These are phyloP conservation scores for Cadophora sp. DNA, from an alignment of 2,329 filamentous ascomycete genomes.

Conservation along the genomic window DNA sequence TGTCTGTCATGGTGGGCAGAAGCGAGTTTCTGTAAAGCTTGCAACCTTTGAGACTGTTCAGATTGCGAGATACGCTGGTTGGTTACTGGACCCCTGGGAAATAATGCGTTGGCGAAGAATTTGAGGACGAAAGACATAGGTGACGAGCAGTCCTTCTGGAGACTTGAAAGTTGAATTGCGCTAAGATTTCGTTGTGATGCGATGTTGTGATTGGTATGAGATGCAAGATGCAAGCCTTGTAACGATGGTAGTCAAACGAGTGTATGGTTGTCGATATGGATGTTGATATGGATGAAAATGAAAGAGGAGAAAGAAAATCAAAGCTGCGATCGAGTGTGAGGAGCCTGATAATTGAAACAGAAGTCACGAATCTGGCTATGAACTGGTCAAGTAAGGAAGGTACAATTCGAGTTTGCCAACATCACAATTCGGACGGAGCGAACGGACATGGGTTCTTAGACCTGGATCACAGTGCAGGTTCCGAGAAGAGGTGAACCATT, in stretches of 20 bases:
- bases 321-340: neutral
- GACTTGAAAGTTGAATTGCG: neutral
- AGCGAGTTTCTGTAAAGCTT: neutral
- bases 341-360: too few species aligned
- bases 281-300: neutral
- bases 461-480: neutral
- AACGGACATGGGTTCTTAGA: neutral
- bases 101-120: neutral
- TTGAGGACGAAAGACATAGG: neutral
- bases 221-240: neutral
- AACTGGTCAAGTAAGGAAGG: neutral
- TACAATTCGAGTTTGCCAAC: neutral
- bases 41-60: neutral
- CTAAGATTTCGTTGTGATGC: neutral
- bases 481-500: neutral
- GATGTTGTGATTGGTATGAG: neutral
- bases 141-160: neutral
- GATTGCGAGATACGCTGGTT: neutral
- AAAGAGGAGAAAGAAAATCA: neutral
- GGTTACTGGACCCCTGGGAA: neutral
- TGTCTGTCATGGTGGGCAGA: neutral
- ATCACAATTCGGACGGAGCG: neutral
- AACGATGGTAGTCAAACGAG: neutral
- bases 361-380: neutral
- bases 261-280: neutral